Conservation (phyloP, 371 early-diverging fungal species). For the Coemansia sp. region DNA sequence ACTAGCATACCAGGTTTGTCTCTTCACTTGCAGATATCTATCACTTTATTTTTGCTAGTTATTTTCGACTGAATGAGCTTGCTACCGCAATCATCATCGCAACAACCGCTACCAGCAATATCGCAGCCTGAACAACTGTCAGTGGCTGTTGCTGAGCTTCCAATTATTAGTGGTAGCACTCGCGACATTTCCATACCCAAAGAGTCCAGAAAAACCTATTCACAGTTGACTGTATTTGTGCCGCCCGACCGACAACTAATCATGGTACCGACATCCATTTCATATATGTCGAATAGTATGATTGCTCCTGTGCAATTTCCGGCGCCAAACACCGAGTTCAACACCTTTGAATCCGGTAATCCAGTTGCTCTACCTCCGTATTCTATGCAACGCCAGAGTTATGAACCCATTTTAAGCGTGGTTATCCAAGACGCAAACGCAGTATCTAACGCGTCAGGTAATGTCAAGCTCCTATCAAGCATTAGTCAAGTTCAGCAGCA, state of each 20-base stretch:
- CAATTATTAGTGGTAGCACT: neutral
- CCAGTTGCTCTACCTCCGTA: neutral
- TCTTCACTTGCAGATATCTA: neutral
- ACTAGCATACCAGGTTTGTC: neutral
- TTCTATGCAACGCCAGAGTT: neutral
- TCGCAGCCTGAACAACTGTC: neutral
- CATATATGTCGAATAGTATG: slow-evolving; percentile 5
- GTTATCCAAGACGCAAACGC: too few species aligned
- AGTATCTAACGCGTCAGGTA: too few species aligned
- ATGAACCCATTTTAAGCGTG: too few species aligned
- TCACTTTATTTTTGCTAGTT: neutral
- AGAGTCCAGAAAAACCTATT: neutral
- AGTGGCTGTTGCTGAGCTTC: neutral
- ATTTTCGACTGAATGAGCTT: neutral
- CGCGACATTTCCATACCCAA: neutral
- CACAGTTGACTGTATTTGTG: slow-evolving; percentile 9
- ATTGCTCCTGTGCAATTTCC: slow-evolving; percentile 9
- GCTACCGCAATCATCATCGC: neutral
- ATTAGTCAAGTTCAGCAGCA: neutral
- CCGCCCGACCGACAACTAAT: slow-evolving; percentile 28
- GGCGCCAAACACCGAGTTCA: neutral
- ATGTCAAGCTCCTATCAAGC: neutral
- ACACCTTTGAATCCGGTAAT: neutral
- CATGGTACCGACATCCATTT: slow-evolving; percentile 20
- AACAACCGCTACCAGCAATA: neutral